phyloP scores from a whole-genome alignment of 2,329 filamentous ascomycete genomes.

The Penicillium corylophilum region DNA sequence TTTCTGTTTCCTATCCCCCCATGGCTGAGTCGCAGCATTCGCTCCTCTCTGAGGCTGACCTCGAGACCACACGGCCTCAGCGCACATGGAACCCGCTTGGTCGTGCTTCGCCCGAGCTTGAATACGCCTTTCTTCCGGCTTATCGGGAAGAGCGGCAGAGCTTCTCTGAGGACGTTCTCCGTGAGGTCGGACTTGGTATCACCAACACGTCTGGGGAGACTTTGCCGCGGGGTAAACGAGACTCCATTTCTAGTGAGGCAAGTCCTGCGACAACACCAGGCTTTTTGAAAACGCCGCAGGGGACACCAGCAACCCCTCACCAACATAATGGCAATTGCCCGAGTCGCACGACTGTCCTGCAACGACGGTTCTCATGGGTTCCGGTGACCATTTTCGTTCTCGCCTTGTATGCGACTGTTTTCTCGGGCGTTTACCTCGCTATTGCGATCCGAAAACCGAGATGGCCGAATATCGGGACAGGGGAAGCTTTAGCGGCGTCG shows the following conservation, averaged over 20 bases:
- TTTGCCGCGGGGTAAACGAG: conserved; percentile 6
- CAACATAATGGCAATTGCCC: conserved; percentile 27
- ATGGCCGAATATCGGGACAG: conserved; percentile 57
- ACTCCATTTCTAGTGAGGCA: conserved; percentile 1
- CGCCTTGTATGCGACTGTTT: conserved; percentile 37
- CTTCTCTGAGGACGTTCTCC: conserved; percentile 18
- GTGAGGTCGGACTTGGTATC: conserved; percentile 22
- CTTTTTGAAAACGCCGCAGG: conserved; percentile 13
- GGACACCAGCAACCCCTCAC: conserved; percentile 4
- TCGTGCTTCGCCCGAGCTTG: conserved; percentile 6
- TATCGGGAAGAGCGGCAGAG: conserved; percentile 5
- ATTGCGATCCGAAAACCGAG: conserved; percentile 62
- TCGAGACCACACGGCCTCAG: conserved; percentile 3
- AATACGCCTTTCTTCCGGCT: conserved; percentile 9
- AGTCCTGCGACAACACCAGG: conserved; percentile 6
- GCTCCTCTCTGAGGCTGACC: neutral
- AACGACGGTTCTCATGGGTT: conserved; percentile 36
- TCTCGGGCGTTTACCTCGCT: conserved; percentile 58
- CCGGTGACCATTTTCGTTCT: conserved; percentile 37
- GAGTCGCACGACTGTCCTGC: conserved; percentile 28
- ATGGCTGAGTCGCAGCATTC: neutral
- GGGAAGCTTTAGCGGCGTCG: conserved; percentile 52
- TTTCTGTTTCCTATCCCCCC: neutral
- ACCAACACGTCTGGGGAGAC: conserved; percentile 10
- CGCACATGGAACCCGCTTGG: conserved; percentile 21